These are phyloP conservation scores for Fimicolochytrium jonesii DNA, from an alignment of 192 early-diverging fungal genomes.

Conservation along the genomic window DNA sequence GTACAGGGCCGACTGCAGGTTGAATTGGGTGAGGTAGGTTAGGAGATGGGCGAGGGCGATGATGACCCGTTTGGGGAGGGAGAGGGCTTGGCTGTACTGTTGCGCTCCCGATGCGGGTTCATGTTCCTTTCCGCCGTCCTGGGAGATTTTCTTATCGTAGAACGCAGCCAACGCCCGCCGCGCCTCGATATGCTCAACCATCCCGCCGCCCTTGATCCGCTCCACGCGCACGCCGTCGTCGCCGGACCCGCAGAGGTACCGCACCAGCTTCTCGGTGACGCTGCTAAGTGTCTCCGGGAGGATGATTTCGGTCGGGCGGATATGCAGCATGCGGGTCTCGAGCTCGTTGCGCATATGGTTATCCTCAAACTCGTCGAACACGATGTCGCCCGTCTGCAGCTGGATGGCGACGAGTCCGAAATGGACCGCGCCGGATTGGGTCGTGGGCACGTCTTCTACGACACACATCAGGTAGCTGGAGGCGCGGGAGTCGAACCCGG, in stretches of 20 bases:
- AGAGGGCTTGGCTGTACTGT: slow-evolving; percentile 28
- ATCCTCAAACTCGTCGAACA: slow-evolving; percentile 71
- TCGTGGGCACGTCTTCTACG: slow-evolving; percentile 22
- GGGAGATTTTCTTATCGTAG: slow-evolving; percentile 28
- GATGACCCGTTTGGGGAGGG: slow-evolving; percentile 27
- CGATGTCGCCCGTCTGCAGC: slow-evolving; percentile 60
- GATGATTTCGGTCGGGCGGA: slow-evolving; percentile 65
- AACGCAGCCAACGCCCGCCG: slow-evolving; percentile 24
- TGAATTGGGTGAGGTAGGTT: slow-evolving; percentile 62
- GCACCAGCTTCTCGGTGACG: slow-evolving; percentile 51
- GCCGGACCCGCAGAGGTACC: slow-evolving; percentile 9
- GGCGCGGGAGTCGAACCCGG: slow-evolving; percentile 18
- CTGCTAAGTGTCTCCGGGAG: slow-evolving; percentile 49
- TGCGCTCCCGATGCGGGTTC: too few species aligned
- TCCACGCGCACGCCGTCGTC: slow-evolving; percentile 55
- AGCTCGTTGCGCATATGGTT: slow-evolving; percentile 57
- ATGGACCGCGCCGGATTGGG: slow-evolving; percentile 1
- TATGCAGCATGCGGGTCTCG: slow-evolving; percentile 64
- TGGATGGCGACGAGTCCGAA: slow-evolving; percentile 53
- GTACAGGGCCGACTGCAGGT: slow-evolving; percentile 50
- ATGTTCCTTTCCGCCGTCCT: too few species aligned
- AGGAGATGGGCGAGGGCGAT: slow-evolving; percentile 52
- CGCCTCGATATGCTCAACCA: slow-evolving; percentile 32
- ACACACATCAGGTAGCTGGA: slow-evolving; percentile 51
- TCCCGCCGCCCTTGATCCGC: slow-evolving; percentile 41